Evolutionary conservation across 257 asterid species (phyloP), one percentile per base, ranked within the genome.

Genomic region (Thymus quinquecostatus): DNA sequence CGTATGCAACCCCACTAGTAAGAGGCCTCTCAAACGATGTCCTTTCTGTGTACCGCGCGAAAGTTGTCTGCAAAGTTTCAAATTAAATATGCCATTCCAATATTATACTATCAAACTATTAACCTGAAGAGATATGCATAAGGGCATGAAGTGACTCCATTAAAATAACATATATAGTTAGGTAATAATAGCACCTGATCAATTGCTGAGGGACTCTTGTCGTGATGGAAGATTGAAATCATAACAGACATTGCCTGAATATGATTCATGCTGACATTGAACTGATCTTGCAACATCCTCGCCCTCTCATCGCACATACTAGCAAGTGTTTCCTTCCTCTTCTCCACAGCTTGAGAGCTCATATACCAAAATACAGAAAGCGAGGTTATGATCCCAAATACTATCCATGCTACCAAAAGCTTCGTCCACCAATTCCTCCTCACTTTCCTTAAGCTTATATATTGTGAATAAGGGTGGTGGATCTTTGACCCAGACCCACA

Each of bases 251-350:
- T 89, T 30, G 99, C 98, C 77, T 95, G 98, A 30, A 95, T 84
- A 71, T 95, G 99, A 60, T 93, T 93, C 94, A 91, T 87, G 71
- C 97, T 89, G 66, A 93, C 98, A 81, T 91, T 93, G 57, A 92
- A 92, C 84, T 95, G 99, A 87, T 95, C 99, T 69, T 92, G 99
- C 74, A 95, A 72, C 98, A 95, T 92, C 81, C 98, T 82, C 38
- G 98, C 96, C 83, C 99, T 85, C 82, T 92, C 99, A 64, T 95
- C 99, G 53, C 98, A 92, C 98, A 89, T 95, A 54, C 97, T 89
- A 32, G 92, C 82, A 21, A 95, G 91, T 2, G 92, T 86, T 60
- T 89, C 98, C 70, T 89, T 95, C 85, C 97, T 88, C 87, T 83
- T 92, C 72, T 88, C 96, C 66, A 64, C 38, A 43, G 92, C 86